A percentile compares a stretch with the other conserved stretches of the same genome.
These are phyloP conservation scores for Kodamaea suecica DNA, from an alignment of 1,139 yeast genomes.

Conservation along the genomic window DNA sequence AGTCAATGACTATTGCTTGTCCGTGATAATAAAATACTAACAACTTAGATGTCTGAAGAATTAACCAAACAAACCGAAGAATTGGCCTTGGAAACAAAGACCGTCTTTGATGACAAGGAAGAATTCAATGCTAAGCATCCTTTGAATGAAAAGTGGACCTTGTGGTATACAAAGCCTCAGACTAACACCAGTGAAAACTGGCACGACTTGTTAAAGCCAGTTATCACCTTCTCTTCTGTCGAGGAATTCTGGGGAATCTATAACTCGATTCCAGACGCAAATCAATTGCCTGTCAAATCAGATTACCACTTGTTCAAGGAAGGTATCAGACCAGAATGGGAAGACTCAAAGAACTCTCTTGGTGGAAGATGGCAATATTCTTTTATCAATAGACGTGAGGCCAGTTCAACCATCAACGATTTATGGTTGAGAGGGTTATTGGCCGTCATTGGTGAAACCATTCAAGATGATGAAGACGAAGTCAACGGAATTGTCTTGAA, in stretches of 20 bases:
- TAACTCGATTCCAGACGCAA: slow-evolving; percentile 90
- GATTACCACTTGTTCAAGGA: slow-evolving; percentile 95
- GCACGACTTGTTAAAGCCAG: slow-evolving; percentile 92
- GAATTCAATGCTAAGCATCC: slow-evolving; percentile 87
- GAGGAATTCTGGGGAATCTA: slow-evolving; percentile 99
- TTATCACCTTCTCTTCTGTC: slow-evolving; percentile 85
- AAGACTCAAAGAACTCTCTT: slow-evolving; percentile 77
- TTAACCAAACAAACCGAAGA: slow-evolving; percentile 49
- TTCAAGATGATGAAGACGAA: slow-evolving; percentile 84
- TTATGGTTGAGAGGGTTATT: slow-evolving; percentile 90
- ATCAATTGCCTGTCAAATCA: slow-evolving; percentile 85
- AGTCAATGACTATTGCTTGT: too few relatives aligned
- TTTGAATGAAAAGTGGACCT: slow-evolving; percentile 88
- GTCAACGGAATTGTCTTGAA: slow-evolving; percentile 94
- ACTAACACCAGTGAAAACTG: slow-evolving; percentile 78
- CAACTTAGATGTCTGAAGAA: slow-evolving; percentile 47
- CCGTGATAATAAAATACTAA: slow-evolving; percentile 16
- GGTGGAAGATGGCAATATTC: slow-evolving; percentile 92
- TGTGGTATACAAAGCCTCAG: slow-evolving; percentile 97
- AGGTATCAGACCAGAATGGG: slow-evolving; percentile 98
- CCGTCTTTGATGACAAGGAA: slow-evolving; percentile 65
- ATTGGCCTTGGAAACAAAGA: slow-evolving; percentile 48
- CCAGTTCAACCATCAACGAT: slow-evolving; percentile 68
- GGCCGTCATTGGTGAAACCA: slow-evolving; percentile 93
- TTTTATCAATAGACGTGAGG: slow-evolving; percentile 66